Evolutionary conservation across 2,329 filamentous ascomycete genomes (phyloP), one percentile per base, ranked within the genome.

Genomic region (Zelopaecilomyces penicillatus): DNA sequence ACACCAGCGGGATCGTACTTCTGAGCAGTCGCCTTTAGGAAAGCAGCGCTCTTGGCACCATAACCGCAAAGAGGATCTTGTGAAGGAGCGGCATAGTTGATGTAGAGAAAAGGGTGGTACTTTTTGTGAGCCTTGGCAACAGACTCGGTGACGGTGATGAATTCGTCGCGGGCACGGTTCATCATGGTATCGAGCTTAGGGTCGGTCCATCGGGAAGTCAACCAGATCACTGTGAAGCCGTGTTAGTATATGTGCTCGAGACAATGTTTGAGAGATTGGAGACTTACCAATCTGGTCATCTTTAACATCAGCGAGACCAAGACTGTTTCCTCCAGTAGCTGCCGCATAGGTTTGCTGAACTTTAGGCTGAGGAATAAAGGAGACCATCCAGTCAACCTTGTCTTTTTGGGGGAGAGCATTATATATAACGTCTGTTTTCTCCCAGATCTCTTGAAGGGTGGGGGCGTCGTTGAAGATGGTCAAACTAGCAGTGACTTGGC

Each of bases 71-170:
- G 52, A 2, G 65, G 62, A 34, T 65, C 55, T 48, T 72, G 67
- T 19, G 53, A 57, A 30, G 53, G 46, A 27, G 58, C 56, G 5
- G 66, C 67, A 45, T 73, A 73, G 52, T 73, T 71, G 42, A 71
- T 58, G 50, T 70, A 71, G 29, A 54, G 37, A 39, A 50, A 52
- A 3, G 45, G 43, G 19, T 11, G 31, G 31, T 44, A 46, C 3
- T 43, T 43, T 30, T 33, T 38, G 34, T 52, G 34, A 26, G 41
- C 37, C 37, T 48, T 42, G 12, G 40, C 41, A 28, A 45, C 43
- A n/a, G 43, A 10, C 2, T 37, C 38, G 1, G 48, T 34, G 5
- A 41, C 43, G 8, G 35, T 30, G 19, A 52, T 44, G 2, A 45
- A 41, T 6, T 37, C 11, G 29, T 50, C 39, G 10, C 42, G 39